Percentiles rank a stretch among this genome's conserved stretches.
Conservation (phyloP, 768 basidiomycete species). For the Tephrocybe rancida region DNA sequence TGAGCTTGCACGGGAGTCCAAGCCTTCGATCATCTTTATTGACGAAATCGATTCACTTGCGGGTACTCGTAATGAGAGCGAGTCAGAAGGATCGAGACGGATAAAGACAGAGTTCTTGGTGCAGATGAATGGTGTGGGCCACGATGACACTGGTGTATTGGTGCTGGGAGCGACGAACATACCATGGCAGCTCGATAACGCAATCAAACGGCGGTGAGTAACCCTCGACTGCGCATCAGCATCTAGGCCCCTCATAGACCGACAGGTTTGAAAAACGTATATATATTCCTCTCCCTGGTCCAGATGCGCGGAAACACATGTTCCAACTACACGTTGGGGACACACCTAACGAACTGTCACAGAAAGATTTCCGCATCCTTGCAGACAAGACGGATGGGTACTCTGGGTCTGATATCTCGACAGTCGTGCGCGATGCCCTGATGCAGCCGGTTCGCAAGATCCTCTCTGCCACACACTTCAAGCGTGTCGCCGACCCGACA, state of each 20-base stretch:
- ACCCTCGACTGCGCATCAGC: background rate
- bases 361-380: slow-evolving; percentile 77
- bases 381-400: slow-evolving; percentile 92
- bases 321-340: slow-evolving; percentile 95
- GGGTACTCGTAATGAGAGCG: slow-evolving; percentile 93
- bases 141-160: slow-evolving; percentile 95
- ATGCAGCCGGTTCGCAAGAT: slow-evolving; percentile 99
- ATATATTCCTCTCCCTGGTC: slow-evolving; percentile 95
- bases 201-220: slow-evolving; percentile 89
- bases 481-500: slow-evolving; percentile 44
- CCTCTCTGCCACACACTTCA: slow-evolving; percentile 94
- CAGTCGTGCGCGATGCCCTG: slow-evolving; percentile 92
- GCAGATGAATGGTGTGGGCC: slow-evolving; percentile 99
- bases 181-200: slow-evolving; percentile 96
- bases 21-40: slow-evolving; percentile 98
- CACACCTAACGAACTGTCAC: slow-evolving; percentile 83
- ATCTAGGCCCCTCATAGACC: background rate
- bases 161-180: slow-evolving; percentile 98
- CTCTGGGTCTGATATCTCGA: slow-evolving; percentile 94
- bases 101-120: slow-evolving; percentile 98
- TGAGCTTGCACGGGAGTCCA: slow-evolving; percentile 92
- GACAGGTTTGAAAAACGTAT: slow-evolving; percentile 94
- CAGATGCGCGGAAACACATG: slow-evolving; percentile 91
- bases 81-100: slow-evolving; percentile 93
- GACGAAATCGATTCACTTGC: slow-evolving; percentile 98